Base-by-base conservation (phyloP, 495 filamentous ascomycete genomes). In the Talaromyces trachyspermus region DNA sequence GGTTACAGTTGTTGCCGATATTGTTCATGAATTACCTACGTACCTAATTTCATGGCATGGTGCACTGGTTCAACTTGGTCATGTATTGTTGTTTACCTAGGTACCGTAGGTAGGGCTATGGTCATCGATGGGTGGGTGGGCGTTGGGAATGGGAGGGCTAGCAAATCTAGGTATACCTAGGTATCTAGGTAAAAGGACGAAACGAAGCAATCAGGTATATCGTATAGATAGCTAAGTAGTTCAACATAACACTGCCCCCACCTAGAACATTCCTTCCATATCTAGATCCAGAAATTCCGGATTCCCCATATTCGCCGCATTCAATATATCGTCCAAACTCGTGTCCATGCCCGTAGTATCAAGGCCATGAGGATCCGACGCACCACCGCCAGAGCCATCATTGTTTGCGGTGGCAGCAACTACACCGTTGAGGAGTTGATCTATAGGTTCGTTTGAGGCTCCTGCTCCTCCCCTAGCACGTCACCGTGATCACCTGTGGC, bases 231-330 rank as follows among this genome's bases (percentile, higher is more conserved):
- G 12, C 36, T 7, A 37, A 37, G n/a, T n/a, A n/a, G n/a, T n/a
- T n/a, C n/a, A n/a, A n/a, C n/a, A n/a, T n/a, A n/a, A n/a, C n/a
- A n/a, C n/a, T n/a, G n/a, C n/a, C n/a, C n/a, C n/a, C n/a, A n/a
- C n/a, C n/a, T 46, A 51, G 46, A 55, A 74, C 66, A 74, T 70
- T 6, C 64, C 65, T 51, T 74, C 70, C 69, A 74, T 69, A 55
- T 74, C 70, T 50, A 74, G 49, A 62, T 74, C 69, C 22, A 72
- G 46, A 51, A 70, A 70, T 49, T 74, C 70, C n/a, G 68, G 68
- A 53, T 72, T 74, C 0, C 60, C 62, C 65, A 72, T 71, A 54
- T 74, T 66, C 5, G 69, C 70, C 10, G 66, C 69, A 60, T 70
- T 68, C 29, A 74, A 54, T 33, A 74, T 62, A 55, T 72, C 70